Conservation (phyloP, 202 grass and related monocot genomes). For the Schoenoplectus triqueter region DNA sequence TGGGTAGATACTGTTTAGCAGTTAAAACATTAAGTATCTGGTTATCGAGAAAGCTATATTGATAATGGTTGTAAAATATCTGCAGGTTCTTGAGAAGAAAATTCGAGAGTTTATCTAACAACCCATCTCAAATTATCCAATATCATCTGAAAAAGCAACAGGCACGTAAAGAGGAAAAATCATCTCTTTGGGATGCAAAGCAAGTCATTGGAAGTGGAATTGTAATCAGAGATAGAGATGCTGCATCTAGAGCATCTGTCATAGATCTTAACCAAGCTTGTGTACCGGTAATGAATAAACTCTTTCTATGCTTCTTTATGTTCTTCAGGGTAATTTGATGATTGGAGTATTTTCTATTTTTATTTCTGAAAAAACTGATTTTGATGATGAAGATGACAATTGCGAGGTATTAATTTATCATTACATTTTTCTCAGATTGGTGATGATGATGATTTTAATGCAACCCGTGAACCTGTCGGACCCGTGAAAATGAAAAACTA, state of each 20-base stretch:
- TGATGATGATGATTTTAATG: slow-evolving; percentile 52
- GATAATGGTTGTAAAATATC: background rate
- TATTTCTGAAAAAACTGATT: background rate
- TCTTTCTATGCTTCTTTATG: background rate
- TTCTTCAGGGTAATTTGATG: background rate
- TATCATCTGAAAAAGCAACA: slow-evolving; percentile 55
- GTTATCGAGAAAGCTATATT: slow-evolving; percentile 7
- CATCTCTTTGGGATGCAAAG: slow-evolving; percentile 22
- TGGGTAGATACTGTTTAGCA: background rate
- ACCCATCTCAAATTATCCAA: slow-evolving; percentile 53
- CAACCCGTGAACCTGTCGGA: slow-evolving; percentile 32
- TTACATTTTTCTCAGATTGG: slow-evolving; percentile 44
- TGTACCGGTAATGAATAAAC: slow-evolving; percentile 56
- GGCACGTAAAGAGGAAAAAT: slow-evolving; percentile 17
- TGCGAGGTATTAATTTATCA: background rate
- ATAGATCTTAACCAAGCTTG: slow-evolving; percentile 83
- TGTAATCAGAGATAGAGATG: slow-evolving; percentile 25
- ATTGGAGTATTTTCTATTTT: slow-evolving; percentile 11
- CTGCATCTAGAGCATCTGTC: slow-evolving; percentile 38
- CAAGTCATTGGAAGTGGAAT: slow-evolving; percentile 30
- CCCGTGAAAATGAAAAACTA: slow-evolving; percentile 43
- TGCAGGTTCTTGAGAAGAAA: slow-evolving; percentile 69
- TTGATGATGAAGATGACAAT: background rate
- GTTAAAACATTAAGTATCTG: background rate
- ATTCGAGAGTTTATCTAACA: slow-evolving; percentile 60